Evolutionary conservation across 495 filamentous ascomycete genomes (phyloP), one percentile per base, ranked within the genome.

Genomic region (Trichoderma reesei): DNA sequence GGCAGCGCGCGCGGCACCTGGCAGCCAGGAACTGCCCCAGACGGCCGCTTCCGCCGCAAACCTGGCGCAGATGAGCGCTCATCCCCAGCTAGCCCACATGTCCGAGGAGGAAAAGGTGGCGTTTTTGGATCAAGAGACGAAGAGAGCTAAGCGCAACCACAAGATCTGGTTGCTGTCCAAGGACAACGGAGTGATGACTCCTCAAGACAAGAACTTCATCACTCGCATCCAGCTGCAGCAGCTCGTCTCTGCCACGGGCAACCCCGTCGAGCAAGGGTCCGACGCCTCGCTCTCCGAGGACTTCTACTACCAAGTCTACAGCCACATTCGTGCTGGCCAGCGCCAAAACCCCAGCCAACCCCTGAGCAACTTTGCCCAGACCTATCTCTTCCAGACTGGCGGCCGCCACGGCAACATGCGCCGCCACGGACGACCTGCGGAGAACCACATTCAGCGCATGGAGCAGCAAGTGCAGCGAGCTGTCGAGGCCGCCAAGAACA

Each of bases 151-250:
- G 77, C 86, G 94, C 38, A 98, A 98, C 71, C 93, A 98, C 79
- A 99, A 99, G 78, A 99, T 99, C 63, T 91, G 90, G 69, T 82
- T 94, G 33, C 78, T 99, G 33, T 96, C 95, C 8, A 90, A 87
- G 69, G 92, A 95, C 69, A 98, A 99, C 71, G 95, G 94, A 34
- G 73, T 99, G 63, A 99, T 99, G 94, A 98, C 95, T 20, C 95
- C 95, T 3, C 91, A 96, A 71, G 94, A 99, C 75, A 99, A 99
- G 81, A 99, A 97, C 70, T 99, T 97, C 72, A 94, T 99, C 65
- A 97, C 95, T 10, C 86, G 95, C 14, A 98, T 99, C 62, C 94
- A 99, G 71, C 81, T 99, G 44, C 95, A 98, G 72, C 95, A 98
- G 69, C 83, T 99, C 34, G 90, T 99, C 54, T 86, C 92, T 5